These are phyloP conservation scores for Pulveroboletus frians DNA, from an alignment of 768 basidiomycete genomes.

Conservation along the genomic window DNA sequence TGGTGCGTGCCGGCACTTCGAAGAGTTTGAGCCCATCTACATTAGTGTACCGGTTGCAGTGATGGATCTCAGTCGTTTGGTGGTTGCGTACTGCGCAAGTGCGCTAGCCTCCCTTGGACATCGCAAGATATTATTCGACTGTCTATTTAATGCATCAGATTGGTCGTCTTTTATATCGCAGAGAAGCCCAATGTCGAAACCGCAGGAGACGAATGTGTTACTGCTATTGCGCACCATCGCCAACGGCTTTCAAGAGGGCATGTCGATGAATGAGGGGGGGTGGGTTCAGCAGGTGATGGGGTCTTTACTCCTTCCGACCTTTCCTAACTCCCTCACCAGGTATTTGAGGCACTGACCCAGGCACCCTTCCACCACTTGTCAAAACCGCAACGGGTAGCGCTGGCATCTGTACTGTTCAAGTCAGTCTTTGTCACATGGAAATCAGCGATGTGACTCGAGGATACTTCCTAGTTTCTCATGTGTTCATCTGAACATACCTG, in stretches of 20 bases:
- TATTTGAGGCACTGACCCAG: slow-evolving; percentile 49
- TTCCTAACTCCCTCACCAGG: slow-evolving; percentile 34
- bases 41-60: slow-evolving; percentile 40
- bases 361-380: slow-evolving; percentile 51
- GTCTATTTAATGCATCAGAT: slow-evolving; percentile 63
- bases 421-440: slow-evolving; percentile 36
- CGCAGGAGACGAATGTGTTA: slow-evolving; percentile 79
- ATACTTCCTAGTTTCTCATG: slow-evolving; percentile 56
- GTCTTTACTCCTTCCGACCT: slow-evolving; percentile 2
- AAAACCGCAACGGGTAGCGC: slow-evolving; percentile 68
- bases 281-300: slow-evolving; percentile 49
- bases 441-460: slow-evolving; percentile 1
- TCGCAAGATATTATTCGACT: slow-evolving; percentile 50
- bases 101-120: slow-evolving; percentile 41
- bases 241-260: slow-evolving; percentile 67
- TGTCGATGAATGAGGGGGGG: slow-evolving; percentile 35
- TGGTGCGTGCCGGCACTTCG: slow-evolving; percentile 35
- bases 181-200: slow-evolving; percentile 55
- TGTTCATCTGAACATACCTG: slow-evolving; percentile 39
- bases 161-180: slow-evolving; percentile 48
- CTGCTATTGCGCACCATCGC: slow-evolving; percentile 74
- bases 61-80: slow-evolving; percentile 77
- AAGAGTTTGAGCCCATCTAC: neutral
- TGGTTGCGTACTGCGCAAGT: slow-evolving; percentile 60
- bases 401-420: slow-evolving; percentile 88